These are phyloP conservation scores for Cyberlindnera nakhonratchasimensis DNA, from an alignment of 805 yeast genomes.

Conservation along the genomic window DNA sequence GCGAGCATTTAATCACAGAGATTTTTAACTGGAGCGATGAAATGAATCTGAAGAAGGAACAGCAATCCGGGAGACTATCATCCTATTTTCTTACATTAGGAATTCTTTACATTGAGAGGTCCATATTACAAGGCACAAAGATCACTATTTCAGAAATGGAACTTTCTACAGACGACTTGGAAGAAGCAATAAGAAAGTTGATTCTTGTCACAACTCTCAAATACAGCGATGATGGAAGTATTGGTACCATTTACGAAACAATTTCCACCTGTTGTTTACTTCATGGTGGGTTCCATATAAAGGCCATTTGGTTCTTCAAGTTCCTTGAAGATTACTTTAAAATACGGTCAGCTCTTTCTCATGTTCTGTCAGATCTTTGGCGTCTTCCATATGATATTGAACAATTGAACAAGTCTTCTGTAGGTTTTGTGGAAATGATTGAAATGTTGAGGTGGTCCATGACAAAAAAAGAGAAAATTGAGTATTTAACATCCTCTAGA, in stretches of 20 bases:
- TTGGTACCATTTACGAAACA: constrained; percentile 35
- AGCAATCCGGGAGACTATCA: constrained; percentile 10
- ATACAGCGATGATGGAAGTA: constrained; percentile 37
- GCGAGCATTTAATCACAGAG: constrained; percentile 5
- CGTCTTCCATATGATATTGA: constrained; percentile 1
- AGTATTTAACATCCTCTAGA: background rate
- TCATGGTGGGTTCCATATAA: constrained; percentile 43
- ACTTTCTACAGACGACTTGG: constrained; percentile 2
- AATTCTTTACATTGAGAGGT: constrained; percentile 12
- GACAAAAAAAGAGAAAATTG: constrained; percentile 1
- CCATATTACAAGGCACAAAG: constrained; percentile 1
- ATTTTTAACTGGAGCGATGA: constrained; percentile 9
- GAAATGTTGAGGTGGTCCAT: constrained; percentile 5
- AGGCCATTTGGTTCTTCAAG: constrained; percentile 41
- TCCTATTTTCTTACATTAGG: constrained; percentile 15
- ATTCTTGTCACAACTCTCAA: constrained; percentile 16
- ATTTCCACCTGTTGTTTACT: constrained; percentile 41
- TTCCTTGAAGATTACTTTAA: constrained; percentile 32
- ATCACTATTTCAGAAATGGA: background rate
- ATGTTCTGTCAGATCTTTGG: constrained; percentile 1
- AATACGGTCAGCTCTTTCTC: background rate
- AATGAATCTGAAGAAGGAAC: constrained; percentile 4
- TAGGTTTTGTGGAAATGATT: background rate
- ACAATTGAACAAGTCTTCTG: constrained; percentile 4
- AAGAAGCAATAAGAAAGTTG: constrained; percentile 17